Base-by-base conservation (phyloP, 2,329 filamentous ascomycete species). In the Xylaria sp. region DNA sequence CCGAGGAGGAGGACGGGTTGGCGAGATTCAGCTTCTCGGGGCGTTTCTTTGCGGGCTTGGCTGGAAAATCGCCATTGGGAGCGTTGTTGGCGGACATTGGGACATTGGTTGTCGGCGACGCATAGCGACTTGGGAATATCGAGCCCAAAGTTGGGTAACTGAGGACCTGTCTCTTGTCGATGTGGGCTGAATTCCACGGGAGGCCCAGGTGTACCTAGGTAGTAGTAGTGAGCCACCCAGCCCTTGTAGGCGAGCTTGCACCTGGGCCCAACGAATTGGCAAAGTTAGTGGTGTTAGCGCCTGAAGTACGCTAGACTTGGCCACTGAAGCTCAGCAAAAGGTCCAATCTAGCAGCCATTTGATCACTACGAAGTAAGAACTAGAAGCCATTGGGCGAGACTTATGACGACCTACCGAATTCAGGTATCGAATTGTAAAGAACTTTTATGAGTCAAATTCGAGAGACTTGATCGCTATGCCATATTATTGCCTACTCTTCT, bases 61-160 rank as follows among this genome's bases (percentile, higher is more conserved):
- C 67, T 62, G 67, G 51, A 44, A 62, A 64, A 52, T 70, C 69
- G 67, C 69, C 69, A 70, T 70, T 70, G 55, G 63, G 61, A 57
- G 63, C 50, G 56, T 56, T 67, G 62, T 63, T 70, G 66, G 67
- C 66, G 68, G 69, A 70, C 69, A 71, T 71, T 70, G 61, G 66
- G 60, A 56, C 58, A 63, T 64, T 57, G 60, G 42, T 67, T 61
- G 54, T 60, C 57, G 56, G 62, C 63, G 57, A 63, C 48, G 65
- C 69, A 71, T 71, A 69, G 64, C 68, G 68, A 60, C 63, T 48
- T 57, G 20, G 37, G 59, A 62, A 64, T 60, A 57, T 61, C 57
- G 62, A 60, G 63, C 43, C 54, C 58, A 42, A 43, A 47, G 54
- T 54, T 43, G 50, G 57, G 51, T 57, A 57, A n/a, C 53, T 50